Conservation (phyloP, 129 eudicot species). For the Escallonia herrerae region DNA sequence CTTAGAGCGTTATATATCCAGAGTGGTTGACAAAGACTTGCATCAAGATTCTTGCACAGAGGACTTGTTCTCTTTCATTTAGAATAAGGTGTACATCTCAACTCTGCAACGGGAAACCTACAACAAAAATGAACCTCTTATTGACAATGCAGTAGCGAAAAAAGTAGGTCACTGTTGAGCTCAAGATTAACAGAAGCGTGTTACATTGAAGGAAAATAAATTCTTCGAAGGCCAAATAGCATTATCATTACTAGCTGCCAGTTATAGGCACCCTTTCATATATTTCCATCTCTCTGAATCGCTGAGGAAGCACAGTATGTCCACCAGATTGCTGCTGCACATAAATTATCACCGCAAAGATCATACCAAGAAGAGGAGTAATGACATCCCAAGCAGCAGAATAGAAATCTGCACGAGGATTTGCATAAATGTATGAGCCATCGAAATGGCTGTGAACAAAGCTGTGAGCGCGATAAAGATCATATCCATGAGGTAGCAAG, state of each 20-base stretch:
- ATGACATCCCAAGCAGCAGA: conserved; percentile 54
- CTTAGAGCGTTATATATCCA: too few relatives aligned
- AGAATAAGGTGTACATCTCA: too few relatives aligned
- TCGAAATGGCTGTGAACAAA: conserved; percentile 20
- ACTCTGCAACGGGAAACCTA: too few relatives aligned
- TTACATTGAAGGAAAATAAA: neutral
- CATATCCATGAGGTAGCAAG: conserved; percentile 58
- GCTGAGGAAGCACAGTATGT: conserved; percentile 34
- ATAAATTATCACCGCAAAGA: conserved; percentile 39
- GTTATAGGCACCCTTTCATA: conserved; percentile 48
- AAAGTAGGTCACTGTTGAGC: neutral
- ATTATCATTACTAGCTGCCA: conserved; percentile 7
- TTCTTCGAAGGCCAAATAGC: neutral
- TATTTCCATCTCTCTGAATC: conserved; percentile 34
- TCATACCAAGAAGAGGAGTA: conserved; percentile 38
- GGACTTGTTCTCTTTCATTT: too few relatives aligned
- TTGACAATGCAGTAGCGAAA: neutral
- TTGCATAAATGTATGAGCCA: conserved; percentile 42
- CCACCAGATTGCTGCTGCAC: conserved; percentile 75
- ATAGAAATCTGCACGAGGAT: conserved; percentile 42
- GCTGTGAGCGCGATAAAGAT: conserved; percentile 44
- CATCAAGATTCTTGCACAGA: too few relatives aligned
- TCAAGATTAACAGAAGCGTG: neutral
- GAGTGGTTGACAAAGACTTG: too few relatives aligned
- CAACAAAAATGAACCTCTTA: neutral